Conservation (phyloP, 2,329 filamentous ascomycete genomes). For the Arthrobotrys sphaeroides region DNA sequence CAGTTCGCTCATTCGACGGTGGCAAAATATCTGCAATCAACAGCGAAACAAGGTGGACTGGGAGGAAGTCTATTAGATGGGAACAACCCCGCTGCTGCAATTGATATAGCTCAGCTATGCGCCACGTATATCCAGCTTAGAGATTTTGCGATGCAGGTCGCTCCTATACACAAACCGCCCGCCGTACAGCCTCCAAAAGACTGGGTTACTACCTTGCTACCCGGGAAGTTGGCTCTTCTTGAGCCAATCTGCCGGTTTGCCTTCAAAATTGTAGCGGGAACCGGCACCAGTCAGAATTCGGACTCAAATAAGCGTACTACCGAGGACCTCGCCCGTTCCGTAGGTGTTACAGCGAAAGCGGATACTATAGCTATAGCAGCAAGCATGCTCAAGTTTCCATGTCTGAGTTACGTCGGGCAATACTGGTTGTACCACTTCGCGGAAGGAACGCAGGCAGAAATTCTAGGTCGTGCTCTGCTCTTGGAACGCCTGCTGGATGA, state of each 20-base stretch:
- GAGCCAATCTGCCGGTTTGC: not conserved
- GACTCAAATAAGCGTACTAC: too few relatives aligned
- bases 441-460: not conserved
- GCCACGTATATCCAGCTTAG: conserved; percentile 8
- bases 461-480: not conserved
- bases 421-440: conserved; percentile 23
- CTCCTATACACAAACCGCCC: not conserved
- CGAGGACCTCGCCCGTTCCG: not conserved
- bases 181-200: not conserved
- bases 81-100: not conserved
- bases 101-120: not conserved
- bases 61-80: not conserved
- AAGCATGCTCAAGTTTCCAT: not conserved
- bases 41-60: not conserved
- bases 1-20: conserved; percentile 38
- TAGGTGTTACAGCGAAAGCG: not conserved
- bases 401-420: not conserved
- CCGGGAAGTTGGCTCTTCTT: not conserved
- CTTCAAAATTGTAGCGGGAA: not conserved
- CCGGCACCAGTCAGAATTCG: not conserved
- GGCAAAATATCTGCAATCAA: conserved; percentile 1
- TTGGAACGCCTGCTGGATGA: not conserved
- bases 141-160: conserved; percentile 15
- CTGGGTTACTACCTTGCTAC: not conserved
- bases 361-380: not conserved